A percentile compares a stretch with the other conserved stretches of the same genome.
Evolutionary conservation across 139 green algal species (phyloP).

Genomic region (Closterium sp.): DNA sequence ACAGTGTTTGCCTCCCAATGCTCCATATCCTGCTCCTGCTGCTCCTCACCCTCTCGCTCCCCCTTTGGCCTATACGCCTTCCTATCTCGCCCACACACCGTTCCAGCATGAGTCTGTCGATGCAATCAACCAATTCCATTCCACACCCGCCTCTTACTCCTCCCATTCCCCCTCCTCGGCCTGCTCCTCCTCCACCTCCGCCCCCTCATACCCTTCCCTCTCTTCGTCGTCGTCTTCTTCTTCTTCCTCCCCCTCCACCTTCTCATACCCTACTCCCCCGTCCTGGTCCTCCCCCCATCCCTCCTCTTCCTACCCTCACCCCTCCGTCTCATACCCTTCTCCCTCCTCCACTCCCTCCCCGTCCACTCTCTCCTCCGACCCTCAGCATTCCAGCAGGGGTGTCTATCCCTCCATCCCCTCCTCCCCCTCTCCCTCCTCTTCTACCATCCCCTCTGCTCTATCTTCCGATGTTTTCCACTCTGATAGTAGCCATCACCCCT

Average conservation of each 20-base stretch:
- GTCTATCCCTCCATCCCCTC: too few species aligned
- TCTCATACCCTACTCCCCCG: background rate
- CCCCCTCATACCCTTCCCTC: too few species aligned
- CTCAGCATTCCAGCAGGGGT: background rate
- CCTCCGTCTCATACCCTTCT: background rate
- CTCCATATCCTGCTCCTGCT: background rate
- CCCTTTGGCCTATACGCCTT: too few species aligned
- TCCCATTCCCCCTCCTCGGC: background rate
- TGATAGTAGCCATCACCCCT: background rate
- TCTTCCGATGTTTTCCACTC: background rate
- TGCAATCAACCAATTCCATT: background rate
- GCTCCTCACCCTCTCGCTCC: background rate
- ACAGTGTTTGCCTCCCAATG: background rate
- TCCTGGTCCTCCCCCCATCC: background rate
- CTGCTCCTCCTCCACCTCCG: background rate
- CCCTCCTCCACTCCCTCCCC: background rate
- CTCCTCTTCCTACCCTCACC: background rate
- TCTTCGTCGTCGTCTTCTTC: too few species aligned
- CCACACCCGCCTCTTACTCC: background rate
- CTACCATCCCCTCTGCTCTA: too few species aligned
- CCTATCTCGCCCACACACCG: too few species aligned
- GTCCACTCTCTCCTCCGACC: background rate
- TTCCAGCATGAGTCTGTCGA: background rate
- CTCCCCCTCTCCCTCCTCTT: too few species aligned
- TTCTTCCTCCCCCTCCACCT: background rate